Evolutionary conservation across 169 alveolate species (phyloP), one percentile per base, ranked within the genome.

Genomic region (Plasmodium coatneyi): DNA sequence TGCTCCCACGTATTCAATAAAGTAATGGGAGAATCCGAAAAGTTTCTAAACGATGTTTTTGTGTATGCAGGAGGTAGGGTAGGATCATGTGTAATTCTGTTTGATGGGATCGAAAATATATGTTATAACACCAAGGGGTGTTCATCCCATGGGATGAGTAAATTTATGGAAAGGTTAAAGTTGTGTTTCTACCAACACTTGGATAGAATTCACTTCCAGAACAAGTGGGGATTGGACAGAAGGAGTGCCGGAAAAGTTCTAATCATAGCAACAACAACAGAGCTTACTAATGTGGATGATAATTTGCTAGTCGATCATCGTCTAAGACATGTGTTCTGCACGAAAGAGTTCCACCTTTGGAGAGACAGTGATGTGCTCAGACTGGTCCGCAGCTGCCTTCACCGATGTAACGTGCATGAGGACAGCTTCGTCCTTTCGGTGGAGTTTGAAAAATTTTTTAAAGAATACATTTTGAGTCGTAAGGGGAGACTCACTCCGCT

Each of bases 1-100:
- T 86, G 93, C 43, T 66, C 93, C 4, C 79, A 74, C 10, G 80
- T 86, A 71, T 86, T 86, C 70, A 74, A 86, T 30, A 86, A 86
- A 86, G n/a, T 86, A 25, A 86, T 86, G 93, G 93, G 93, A 10
- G 93, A 86, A 30, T 86, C 93, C 19, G 93, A 86, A 86, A 86
- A 86, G 76, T 32, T 74, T n/a, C 16, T 86, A 10, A 86, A 86
- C 22, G 87, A 86, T 28, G 30, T 86, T 32, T 86, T 86, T 78
- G 80, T 76, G 16, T 76, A 52, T 39, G 84, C 87, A 30, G 80
- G 66, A 86, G 80, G 46, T 19, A 86, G 80, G 66, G 60, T 86
- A 86, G 80, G 80, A 22, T 87, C 93, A 71, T 86, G 93, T 56
- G 80, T 86, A 14, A 52, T 86, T 54, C 22, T 86, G 22, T 34